Conservation (phyloP, 73 alveolate genomes). For the Blepharisma stoltei region DNA sequence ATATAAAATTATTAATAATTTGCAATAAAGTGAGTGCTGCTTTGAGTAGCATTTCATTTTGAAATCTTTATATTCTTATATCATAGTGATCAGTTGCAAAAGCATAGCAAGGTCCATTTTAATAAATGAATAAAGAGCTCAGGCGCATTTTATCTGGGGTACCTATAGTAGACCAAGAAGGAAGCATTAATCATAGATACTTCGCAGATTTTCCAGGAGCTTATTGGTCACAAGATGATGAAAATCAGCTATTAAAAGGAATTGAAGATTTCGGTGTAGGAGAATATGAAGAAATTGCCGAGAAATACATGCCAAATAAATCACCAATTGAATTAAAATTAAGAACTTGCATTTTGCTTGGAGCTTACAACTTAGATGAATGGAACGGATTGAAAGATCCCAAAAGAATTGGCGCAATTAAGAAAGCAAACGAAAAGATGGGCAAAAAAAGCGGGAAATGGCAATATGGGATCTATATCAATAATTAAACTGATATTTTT, state of each 20-base stretch:
- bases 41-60: no score
- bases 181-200: conserved; percentile 10
- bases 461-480: conserved; percentile 18
- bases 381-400: conserved; percentile 15
- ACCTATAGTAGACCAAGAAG: conserved; percentile 18
- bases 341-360: conserved; percentile 16
- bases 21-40: no score
- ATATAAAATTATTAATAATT: no score
- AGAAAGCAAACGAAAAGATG: not conserved
- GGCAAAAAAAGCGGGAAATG: conserved; percentile 22
- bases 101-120: not conserved
- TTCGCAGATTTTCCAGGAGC: conserved; percentile 29
- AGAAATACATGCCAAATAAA: conserved; percentile 3
- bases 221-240: conserved; percentile 26
- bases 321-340: not conserved
- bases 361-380: conserved; percentile 2
- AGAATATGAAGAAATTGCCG: not conserved
- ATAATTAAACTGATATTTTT: not conserved
- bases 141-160: not conserved
- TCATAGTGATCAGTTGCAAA: no score
- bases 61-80: no score
- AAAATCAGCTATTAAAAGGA: not conserved
- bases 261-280: conserved; percentile 16
- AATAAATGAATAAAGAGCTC: conserved; percentile 3
- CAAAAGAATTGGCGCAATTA: not conserved